A percentile compares a stretch with the other conserved stretches of the same genome.
Evolutionary conservation across 768 basidiomycete genomes (phyloP).

Genomic region (Lactifluus piperatus): DNA sequence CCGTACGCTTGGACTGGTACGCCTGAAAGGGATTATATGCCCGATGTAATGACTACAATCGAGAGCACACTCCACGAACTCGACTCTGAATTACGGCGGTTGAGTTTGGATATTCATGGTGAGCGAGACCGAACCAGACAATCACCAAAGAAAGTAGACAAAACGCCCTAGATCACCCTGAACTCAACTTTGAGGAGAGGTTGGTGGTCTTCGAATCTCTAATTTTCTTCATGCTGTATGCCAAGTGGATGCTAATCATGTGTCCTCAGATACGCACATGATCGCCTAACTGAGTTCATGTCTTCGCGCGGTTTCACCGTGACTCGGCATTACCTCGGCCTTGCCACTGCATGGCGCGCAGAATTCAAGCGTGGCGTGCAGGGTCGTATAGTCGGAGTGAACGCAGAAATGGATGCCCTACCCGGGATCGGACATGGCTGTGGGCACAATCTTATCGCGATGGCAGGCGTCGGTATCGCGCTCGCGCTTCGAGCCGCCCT

Average conservation of each 20-base stretch:
- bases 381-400: constrained; percentile 64
- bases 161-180: constrained; percentile 46
- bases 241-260: not conserved
- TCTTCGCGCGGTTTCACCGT: constrained; percentile 57
- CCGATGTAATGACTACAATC: constrained; percentile 44
- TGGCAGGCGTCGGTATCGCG: constrained; percentile 66
- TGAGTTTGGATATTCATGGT: constrained; percentile 73
- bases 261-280: constrained; percentile 55
- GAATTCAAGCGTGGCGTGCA: constrained; percentile 51
- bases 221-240: not conserved
- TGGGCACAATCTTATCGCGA: constrained; percentile 79
- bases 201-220: constrained; percentile 25
- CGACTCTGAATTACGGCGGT: constrained; percentile 42
- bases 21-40: constrained; percentile 4
- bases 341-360: constrained; percentile 73
- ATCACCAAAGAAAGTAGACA: not conserved
- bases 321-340: constrained; percentile 57
- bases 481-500: constrained; percentile 65
- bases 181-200: constrained; percentile 59
- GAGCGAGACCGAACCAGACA: constrained; percentile 19
- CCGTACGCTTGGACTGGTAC: constrained; percentile 18
- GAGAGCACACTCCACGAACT: constrained; percentile 45
- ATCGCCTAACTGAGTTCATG: constrained; percentile 61
- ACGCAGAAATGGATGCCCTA: constrained; percentile 67
- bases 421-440: constrained; percentile 57